phyloP scores from a whole-genome alignment of 306 rosid species.

The Cucurbita pepo region DNA sequence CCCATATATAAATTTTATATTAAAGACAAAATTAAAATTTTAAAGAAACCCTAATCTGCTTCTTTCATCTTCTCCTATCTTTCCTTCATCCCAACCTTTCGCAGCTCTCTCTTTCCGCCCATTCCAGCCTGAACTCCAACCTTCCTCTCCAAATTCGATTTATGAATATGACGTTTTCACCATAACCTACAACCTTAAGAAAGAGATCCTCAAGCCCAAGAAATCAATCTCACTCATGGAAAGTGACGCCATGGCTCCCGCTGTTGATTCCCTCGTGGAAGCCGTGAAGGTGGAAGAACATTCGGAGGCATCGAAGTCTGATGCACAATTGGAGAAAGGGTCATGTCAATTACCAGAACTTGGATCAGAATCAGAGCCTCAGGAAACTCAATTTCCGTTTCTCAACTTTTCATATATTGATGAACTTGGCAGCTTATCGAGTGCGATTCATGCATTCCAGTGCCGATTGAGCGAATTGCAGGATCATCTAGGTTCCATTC shows the following conservation, averaged over 20 bases:
- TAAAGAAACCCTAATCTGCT: no score
- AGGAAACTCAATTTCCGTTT: not conserved
- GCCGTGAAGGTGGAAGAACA: not conserved
- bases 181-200: not conserved
- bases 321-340: not conserved
- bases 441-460: slow-evolving; percentile 21
- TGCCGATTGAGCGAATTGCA: slow-evolving; percentile 28
- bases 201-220: not conserved
- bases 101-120: no score
- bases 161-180: not conserved
- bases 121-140: not conserved
- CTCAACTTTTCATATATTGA: not conserved
- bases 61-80: no score
- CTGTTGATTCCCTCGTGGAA: not conserved
- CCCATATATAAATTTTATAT: no score
- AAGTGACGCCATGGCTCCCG: not conserved
- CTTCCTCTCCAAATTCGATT: not conserved
- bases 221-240: not conserved
- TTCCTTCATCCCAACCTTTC: no score
- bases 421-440: slow-evolving; percentile 22
- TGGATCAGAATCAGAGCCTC: not conserved
- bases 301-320: not conserved
- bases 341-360: not conserved
- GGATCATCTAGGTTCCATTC: slow-evolving; percentile 30
- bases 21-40: no score